Evolutionary conservation across 768 basidiomycete species (phyloP), one percentile per base, ranked within the genome.

Genomic region (Lepiota brunneoincarnata): DNA sequence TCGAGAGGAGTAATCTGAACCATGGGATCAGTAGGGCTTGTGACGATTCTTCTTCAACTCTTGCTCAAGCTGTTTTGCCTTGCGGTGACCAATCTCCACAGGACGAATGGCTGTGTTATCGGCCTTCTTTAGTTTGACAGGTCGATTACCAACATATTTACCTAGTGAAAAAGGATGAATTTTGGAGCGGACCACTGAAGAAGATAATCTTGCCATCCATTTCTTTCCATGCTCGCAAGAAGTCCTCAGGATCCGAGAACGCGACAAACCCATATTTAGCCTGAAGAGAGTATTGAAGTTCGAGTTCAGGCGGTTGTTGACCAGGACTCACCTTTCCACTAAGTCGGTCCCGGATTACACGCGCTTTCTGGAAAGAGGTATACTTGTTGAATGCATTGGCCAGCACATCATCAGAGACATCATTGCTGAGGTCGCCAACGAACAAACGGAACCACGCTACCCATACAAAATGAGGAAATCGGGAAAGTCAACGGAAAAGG

Each of bases 201-300:
- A 52, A 50, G 26, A 26, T 34, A 35, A 39, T 1, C 89, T 34
- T 61, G 91, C 95, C 96, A 69, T 98, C 94, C 95, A 97, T 98
- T 69, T 98, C 95, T 68, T 98, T 98, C 96, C 96, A 99, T 15
- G 96, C 96, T 66, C 86, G 95, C 53, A 99, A 69, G 69, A 98
- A 98, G 68, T 99, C 97, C 71, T 99, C 97, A 0, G 97, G 97
- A 65, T 98, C 97, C 40, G 91, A 92, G 71, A 98, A 99, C 1
- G 93, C 93, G 23, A 98, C 93, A 65, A 99, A 99, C 3, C 95
- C 97, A 65, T 87, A 99, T 69, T 92, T 97, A 0, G 96, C 95
- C 93, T 96, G 52, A 1, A 59, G 18, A 50, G 12, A 38, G 20
- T 6, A 40, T 21, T 31, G 58, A 48, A 3, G 49, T 35, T n/a